Evolutionary conservation across 768 basidiomycete genomes (phyloP), one percentile per base, ranked within the genome.

Genomic region (Rhodocollybia butyracea): DNA sequence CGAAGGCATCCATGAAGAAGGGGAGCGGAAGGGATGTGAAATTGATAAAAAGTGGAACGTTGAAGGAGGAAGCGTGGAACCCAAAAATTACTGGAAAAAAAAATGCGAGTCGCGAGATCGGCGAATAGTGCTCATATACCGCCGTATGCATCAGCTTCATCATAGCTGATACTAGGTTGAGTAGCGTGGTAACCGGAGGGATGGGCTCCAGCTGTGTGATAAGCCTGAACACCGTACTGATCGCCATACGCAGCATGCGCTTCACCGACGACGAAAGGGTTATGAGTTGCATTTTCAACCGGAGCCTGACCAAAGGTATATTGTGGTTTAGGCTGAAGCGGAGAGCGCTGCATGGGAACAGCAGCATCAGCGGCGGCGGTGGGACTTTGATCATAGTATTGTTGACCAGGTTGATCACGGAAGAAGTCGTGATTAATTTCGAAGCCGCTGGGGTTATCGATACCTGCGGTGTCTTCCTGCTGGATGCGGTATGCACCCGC

Each of bases 221-320:
- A 3, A 22, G 21, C 34, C 30, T 43, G 39, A 34, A 7, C 34
- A 34, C 15, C 38, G 15, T 51, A 26, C 26, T 52, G 34, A 41
- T 24, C 5, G 19, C 51, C 36, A 29, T 52, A 52, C 26, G 22
- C 36, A 29, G 19, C 38, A 26, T 24, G 6, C 40, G 38, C 51
- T 11, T 22, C 43, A 36, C 32, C 53, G 24, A 53, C 15, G 15
- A 2, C 40, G 30, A 41, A 42, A 7, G 39, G 39, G 27, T 43
- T 43, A n/a, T 21, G 40, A 17, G 15, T 31, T 24, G 15, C 2
- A 11, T 6, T 45, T 8, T 27, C 52, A 27, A 17, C 29, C 32
- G 43, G 7, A 46, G 19, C 24, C 29, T 54, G 53, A 12, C 53
- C 53, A 46, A 46, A 54, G 12, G 53, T 54, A 43, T 54, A 54